Conservation (phyloP, 352 stramenopile genomes). For the Phytophthora pistaciae region DNA sequence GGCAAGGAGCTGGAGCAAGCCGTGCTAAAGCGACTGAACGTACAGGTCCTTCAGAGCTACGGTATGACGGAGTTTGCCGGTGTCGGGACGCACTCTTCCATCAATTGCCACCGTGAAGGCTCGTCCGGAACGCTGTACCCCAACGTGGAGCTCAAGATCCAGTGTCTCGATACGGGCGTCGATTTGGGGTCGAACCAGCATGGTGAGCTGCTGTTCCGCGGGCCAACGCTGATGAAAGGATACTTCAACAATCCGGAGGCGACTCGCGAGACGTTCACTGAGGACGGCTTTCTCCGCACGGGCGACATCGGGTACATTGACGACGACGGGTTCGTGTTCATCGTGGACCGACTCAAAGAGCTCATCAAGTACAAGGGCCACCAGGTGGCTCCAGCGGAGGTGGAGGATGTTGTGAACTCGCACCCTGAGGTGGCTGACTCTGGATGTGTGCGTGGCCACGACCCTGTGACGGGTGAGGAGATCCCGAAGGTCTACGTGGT, state of each 20-base stretch:
- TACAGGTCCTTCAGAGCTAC: conserved; percentile 55
- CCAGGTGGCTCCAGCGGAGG: conserved; percentile 90
- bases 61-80: conserved; percentile 67
- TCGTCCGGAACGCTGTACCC: conserved; percentile 56
- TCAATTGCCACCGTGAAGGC: conserved; percentile 27
- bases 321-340: conserved; percentile 90
- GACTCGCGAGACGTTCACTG: conserved; percentile 72
- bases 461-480: conserved; percentile 78
- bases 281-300: conserved; percentile 84
- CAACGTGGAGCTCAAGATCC: conserved; percentile 61
- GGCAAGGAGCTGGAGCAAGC: conserved; percentile 54
- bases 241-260: conserved; percentile 90
- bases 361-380: conserved; percentile 96
- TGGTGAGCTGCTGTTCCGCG: conserved; percentile 87
- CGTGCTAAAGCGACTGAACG: conserved; percentile 63
- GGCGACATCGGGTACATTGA: conserved; percentile 93
- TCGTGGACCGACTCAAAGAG: conserved; percentile 93
- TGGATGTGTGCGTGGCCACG: conserved; percentile 57
- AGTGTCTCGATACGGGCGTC: conserved; percentile 48
- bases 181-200: conserved; percentile 41
- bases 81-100: conserved; percentile 38
- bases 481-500: conserved; percentile 91
- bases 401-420: conserved; percentile 89
- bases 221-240: conserved; percentile 92
- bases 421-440: conserved; percentile 81